Percentiles rank a stretch among this genome's conserved stretches.
phyloP scores from a whole-genome alignment of 139 green algal species.

The Trebouxia sp. region DNA sequence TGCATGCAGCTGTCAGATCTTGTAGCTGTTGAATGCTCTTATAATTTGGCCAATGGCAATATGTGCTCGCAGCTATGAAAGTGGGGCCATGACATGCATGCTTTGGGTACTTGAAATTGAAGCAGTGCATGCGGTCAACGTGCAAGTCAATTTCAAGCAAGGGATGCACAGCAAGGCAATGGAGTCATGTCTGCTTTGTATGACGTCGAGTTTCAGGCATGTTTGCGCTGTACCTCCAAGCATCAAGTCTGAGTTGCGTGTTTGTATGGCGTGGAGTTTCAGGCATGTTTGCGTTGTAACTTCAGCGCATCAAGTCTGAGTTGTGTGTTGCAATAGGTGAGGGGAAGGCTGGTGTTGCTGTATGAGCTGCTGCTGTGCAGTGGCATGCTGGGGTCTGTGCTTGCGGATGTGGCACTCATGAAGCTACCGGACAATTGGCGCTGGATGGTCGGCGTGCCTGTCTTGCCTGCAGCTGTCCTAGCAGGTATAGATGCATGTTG shows the following conservation, averaged over 20 bases:
- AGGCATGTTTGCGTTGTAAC: not conserved
- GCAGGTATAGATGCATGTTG: constrained; percentile 16
- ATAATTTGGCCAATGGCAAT: too few relatives aligned
- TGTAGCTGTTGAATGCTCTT: too few relatives aligned
- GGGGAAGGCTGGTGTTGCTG: constrained; percentile 16
- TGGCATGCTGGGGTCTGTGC: constrained; percentile 70
- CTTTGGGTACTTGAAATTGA: not conserved
- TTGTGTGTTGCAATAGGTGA: not conserved
- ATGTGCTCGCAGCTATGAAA: too few relatives aligned
- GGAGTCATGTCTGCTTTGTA: too few relatives aligned
- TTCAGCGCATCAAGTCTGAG: not conserved
- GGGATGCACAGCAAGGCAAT: too few relatives aligned
- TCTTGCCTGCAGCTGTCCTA: constrained; percentile 49
- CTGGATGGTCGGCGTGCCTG: constrained; percentile 72
- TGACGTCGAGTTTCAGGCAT: too few relatives aligned
- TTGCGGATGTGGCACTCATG: constrained; percentile 67
- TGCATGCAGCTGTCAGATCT: too few relatives aligned
- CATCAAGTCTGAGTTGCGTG: too few relatives aligned
- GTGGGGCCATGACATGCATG: too few relatives aligned
- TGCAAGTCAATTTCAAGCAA: too few relatives aligned
- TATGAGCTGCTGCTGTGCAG: constrained; percentile 74
- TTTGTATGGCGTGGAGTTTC: too few relatives aligned
- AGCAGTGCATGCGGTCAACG: too few relatives aligned
- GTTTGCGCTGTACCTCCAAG: constrained; percentile 30
- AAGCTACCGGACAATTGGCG: constrained; percentile 54